Evolutionary conservation across 129 eudicot genomes (phyloP).

Genomic region (Glebionis coronaria): DNA sequence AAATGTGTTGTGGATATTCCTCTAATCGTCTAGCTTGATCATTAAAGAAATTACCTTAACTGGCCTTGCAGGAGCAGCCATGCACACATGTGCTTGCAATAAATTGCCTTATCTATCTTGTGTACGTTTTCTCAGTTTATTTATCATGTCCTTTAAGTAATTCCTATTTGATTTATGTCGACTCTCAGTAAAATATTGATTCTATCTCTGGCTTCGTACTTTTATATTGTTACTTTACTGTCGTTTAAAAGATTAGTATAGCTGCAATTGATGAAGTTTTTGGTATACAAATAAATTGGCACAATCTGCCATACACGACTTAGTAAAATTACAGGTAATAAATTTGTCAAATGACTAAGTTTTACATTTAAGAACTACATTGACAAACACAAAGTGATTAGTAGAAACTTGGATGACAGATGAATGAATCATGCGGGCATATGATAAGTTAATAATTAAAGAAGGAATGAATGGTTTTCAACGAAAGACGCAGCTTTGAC

Average conservation of each 20-base stretch:
- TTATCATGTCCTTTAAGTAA: background rate
- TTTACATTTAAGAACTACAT: background rate
- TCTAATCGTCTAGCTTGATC: constrained; percentile 2
- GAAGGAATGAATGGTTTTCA: constrained; percentile 20
- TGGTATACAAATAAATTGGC: background rate
- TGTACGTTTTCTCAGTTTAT: constrained; percentile 13
- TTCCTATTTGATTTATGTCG: background rate
- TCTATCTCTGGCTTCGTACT: background rate
- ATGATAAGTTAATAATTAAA: constrained; percentile 13
- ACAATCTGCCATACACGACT: background rate
- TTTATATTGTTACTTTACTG: background rate
- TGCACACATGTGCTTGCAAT: constrained; percentile 33
- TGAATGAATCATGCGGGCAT: constrained; percentile 24
- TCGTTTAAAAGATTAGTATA: background rate
- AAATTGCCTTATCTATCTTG: constrained; percentile 27
- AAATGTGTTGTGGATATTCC: constrained; percentile 22
- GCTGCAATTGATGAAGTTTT: background rate
- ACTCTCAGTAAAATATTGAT: constrained; percentile 8
- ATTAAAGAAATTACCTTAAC: constrained; percentile 22
- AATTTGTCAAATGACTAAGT: background rate
- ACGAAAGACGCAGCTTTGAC: constrained; percentile 27
- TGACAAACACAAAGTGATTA: constrained; percentile 5
- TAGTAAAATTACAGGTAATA: constrained; percentile 5
- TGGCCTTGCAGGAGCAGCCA: constrained; percentile 24
- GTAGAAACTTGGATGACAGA: constrained; percentile 8